Percentiles rank a stretch among this genome's conserved stretches.
These are phyloP conservation scores for barrel medic (Medicago truncatula) DNA, from an alignment of 306 rosid species.

Conservation along the genomic window MtrunA17r5.0-ANR NC_053044.1:55115001-55115500, in stretches of 20 bases:
- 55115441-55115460: constrained; percentile 91
- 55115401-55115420: not conserved
- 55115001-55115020: too few species aligned
- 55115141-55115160: not conserved
- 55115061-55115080: too few species aligned
- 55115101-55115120: too few species aligned
- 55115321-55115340: not conserved
- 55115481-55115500: constrained; percentile 93
- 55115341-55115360: too few species aligned
- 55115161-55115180: not conserved
- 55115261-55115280: constrained; percentile 4
- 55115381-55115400: not conserved
- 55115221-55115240: constrained; percentile 11
- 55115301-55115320: constrained; percentile 10
- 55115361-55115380: not conserved
- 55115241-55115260: constrained; percentile 33
- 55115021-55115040: too few species aligned
- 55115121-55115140: not conserved
- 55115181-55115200: not conserved
- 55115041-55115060: too few species aligned
- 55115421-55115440: constrained; percentile 68
- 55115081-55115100: too few species aligned
- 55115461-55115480: constrained; percentile 95
- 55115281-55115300: not conserved
- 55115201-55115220: not conserved